Base-by-base conservation (phyloP, 2,329 filamentous ascomycete species). In the Alternaria solani region DNA sequence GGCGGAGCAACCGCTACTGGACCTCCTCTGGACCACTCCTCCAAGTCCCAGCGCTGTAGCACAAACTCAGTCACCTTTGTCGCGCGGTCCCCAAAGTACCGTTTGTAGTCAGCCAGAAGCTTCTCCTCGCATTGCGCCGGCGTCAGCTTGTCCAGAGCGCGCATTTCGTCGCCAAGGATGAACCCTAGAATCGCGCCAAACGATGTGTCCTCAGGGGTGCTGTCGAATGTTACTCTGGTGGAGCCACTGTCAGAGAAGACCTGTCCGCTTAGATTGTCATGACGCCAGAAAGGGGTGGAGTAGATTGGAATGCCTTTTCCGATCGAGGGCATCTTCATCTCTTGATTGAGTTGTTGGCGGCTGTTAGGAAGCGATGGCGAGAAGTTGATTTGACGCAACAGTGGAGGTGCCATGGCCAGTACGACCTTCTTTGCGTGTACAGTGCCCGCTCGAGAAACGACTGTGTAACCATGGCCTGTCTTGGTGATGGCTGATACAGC, bases 261-360 rank as follows among this genome's bases (percentile, higher is more conserved):
- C 52, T 71, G 67, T 2, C 85, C 86, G 59, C 80, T 83, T 36
- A 82, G 78, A 2, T 61, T 58, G 0, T 81, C 80, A 1, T 71
- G 57, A 1, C 76, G 69, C 85, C 85, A 87, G 69, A 81, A 86
- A 0, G 83, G 81, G 5, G 68, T 68, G 0, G 70, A 57, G 70
- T 82, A 86, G 30, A 81, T 74, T 9, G 83, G 66, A 53, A 87
- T 84, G 6, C 80, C 81, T 68, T 88, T 87, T 51, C 79, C 81
- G 64, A 85, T 85, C 61, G 82, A 82, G 3, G 85, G 84, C 39
- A 82, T 80, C 0, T 63, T 70, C 6, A 77, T 78, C 0, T 78
- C 74, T 3, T 79, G 65, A 12, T 74, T 63, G 43, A 81, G 69
- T 0, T 74, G 68, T n/a, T 70, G 67, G 63, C 84, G 85, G 2